Conservation (phyloP, 306 rosid species). For the Erythrophleum fordii region DNA sequence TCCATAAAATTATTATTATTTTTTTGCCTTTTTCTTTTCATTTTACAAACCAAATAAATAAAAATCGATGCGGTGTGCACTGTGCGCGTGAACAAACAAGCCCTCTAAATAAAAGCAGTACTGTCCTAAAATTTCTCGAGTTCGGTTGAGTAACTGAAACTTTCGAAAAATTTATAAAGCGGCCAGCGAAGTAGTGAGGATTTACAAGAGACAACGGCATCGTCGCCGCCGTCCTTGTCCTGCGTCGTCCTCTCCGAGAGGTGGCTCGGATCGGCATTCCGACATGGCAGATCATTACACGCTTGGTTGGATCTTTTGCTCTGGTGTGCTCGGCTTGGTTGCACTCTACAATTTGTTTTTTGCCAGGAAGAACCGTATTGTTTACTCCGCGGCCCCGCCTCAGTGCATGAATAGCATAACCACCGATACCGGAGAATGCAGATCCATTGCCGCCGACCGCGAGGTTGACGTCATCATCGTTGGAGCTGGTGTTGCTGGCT, state of each 20-base stretch:
- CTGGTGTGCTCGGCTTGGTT: slow-evolving; percentile 42
- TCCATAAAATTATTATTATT: no score
- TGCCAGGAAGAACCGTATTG: slow-evolving; percentile 31
- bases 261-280: slow-evolving; percentile 38
- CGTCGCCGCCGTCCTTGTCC: slow-evolving; percentile 29
- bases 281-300: slow-evolving; percentile 57
- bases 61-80: background rate
- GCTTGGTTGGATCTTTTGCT: slow-evolving; percentile 58
- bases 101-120: slow-evolving; percentile 29
- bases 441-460: slow-evolving; percentile 45
- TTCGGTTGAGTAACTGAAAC: slow-evolving; percentile 24
- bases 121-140: background rate
- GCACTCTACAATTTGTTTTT: slow-evolving; percentile 45
- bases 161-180: background rate
- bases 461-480: slow-evolving; percentile 77
- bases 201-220: background rate
- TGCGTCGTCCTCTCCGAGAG: slow-evolving; percentile 31
- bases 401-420: slow-evolving; percentile 48
- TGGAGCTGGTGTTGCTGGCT: slow-evolving; percentile 97
- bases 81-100: background rate
- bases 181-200: slow-evolving; percentile 31
- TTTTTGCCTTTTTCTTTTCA: no score
- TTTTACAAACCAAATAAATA: no score
- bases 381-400: slow-evolving; percentile 31
- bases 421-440: slow-evolving; percentile 59